Base-by-base conservation (phyloP, 1,284 basidiomycete species). In the Microbotryomycetes sp. region DNA sequence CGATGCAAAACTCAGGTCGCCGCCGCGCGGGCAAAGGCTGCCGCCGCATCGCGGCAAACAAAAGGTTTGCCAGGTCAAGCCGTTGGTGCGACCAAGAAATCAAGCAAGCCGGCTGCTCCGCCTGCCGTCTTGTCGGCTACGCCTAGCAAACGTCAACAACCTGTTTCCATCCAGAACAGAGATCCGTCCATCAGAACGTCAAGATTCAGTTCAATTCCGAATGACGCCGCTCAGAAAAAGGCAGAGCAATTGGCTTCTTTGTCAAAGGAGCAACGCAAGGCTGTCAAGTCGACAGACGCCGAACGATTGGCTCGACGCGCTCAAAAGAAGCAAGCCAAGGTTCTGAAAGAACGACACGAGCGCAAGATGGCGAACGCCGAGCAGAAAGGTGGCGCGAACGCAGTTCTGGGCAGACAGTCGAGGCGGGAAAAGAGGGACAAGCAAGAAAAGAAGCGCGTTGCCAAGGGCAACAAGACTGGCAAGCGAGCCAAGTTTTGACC, bases 211-310 rank as follows among this genome's bases (percentile, higher is more conserved):
- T 11, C 9, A 9, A 41, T 41, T 41, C 11, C 11, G 9, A 41
- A 41, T 18, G 35, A 41, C 9, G 9, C 35, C 18, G 51, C 31
- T 35, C 50, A 2, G 23, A 46, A 23, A 31, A 48, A 31, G 50
- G 92, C 91, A 5, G 82, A 83, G 64, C 85, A 85, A 72, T 78
- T 96, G 47, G 83, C 81, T 30, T 80, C 83, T 52, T 77, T 94
- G 41, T 81, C 85, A n/a, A 92, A 92, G 75, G 86, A 89, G 13
- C 87, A 87, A 65, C 82, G 92, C 60, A 94, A 93, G 78, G 78
- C 82, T 48, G 83, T 79, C 69, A 97, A 97, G 76, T 80, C 84
- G 0, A 71, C 80, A 18, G 87, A 96, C 72, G 80, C 83, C 0
- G 87, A 88, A 57, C 84, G 92, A 47, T 79, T 90, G 50, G 87